Evolutionary conservation across 805 yeast genomes (phyloP).

Genomic region (Zygoascus biomembranicola): DNA sequence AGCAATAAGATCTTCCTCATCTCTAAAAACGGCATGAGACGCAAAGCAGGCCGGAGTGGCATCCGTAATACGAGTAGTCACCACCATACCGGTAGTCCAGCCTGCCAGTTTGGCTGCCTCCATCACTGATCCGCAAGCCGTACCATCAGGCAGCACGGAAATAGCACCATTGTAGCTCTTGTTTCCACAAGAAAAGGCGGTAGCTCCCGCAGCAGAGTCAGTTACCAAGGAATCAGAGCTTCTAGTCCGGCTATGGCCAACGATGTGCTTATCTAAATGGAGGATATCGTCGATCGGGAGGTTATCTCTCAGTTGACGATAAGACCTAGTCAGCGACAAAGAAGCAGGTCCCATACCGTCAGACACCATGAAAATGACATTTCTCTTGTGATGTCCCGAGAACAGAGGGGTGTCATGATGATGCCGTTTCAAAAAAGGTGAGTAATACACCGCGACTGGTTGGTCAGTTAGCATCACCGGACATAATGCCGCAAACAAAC

Average conservation of each 20-base stretch:
- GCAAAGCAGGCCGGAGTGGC: conserved; percentile 93
- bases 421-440: neutral
- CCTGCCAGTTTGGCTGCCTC: conserved; percentile 83
- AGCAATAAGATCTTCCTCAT: conserved; percentile 79
- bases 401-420: neutral
- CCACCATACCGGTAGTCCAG: conserved; percentile 80
- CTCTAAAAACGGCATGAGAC: conserved; percentile 67
- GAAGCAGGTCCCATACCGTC: conserved; percentile 97
- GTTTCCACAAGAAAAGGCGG: conserved; percentile 79
- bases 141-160: conserved; percentile 60
- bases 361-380: conserved; percentile 79
- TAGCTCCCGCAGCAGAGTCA: conserved; percentile 96
- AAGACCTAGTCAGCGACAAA: conserved; percentile 68
- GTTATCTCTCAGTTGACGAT: conserved; percentile 50
- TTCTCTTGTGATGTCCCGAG: conserved; percentile 39
- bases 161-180: conserved; percentile 88
- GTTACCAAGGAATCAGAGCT: conserved; percentile 72
- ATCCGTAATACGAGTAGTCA: conserved; percentile 85
- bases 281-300: conserved; percentile 50
- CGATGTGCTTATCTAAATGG: conserved; percentile 55
- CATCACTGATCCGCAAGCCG: conserved; percentile 81
- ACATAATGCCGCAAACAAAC: neutral
- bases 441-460: neutral
- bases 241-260: conserved; percentile 81
- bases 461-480: neutral